A percentile compares a stretch with the other conserved stretches of the same genome.
Conservation (phyloP, 108 stramenopile genomes). For the Schizochytrium sp. region DNA sequence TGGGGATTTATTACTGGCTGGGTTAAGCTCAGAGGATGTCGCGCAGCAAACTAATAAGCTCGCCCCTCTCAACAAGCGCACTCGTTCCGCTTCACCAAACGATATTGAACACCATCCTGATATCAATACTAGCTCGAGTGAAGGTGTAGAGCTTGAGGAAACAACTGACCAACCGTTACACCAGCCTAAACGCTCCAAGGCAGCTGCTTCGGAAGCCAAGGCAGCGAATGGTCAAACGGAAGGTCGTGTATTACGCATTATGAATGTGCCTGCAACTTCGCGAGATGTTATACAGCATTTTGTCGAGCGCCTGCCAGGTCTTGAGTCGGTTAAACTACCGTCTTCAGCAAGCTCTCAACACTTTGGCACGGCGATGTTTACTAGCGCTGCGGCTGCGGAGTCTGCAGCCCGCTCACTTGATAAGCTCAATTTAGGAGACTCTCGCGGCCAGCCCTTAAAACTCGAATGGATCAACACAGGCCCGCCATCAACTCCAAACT, state of each 20-base stretch:
- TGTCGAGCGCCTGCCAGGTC: neutral
- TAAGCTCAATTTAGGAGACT: neutral
- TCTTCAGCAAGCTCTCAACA: neutral
- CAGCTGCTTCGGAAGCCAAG: neutral
- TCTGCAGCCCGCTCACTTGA: slow-evolving; percentile 19
- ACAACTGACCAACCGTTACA: neutral
- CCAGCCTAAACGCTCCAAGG: slow-evolving; percentile 34
- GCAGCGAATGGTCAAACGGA: neutral
- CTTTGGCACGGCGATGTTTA: neutral
- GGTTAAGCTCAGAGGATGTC: neutral
- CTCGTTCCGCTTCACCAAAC: slow-evolving; percentile 31
- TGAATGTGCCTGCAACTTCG: neutral
- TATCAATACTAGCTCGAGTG: neutral
- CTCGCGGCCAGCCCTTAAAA: neutral
- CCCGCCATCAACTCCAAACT: neutral
- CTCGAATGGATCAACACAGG: neutral
- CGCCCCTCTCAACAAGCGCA: slow-evolving; percentile 43
- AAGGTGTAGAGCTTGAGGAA: neutral
- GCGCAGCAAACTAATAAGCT: neutral
- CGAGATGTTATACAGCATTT: neutral
- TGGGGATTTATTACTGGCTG: neutral
- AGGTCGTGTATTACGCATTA: neutral
- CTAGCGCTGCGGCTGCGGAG: neutral
- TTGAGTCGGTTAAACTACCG: neutral
- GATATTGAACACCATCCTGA: neutral